Base-by-base conservation (phyloP, 192 early-diverging fungal species). In the Coemansia sp. region DNA sequence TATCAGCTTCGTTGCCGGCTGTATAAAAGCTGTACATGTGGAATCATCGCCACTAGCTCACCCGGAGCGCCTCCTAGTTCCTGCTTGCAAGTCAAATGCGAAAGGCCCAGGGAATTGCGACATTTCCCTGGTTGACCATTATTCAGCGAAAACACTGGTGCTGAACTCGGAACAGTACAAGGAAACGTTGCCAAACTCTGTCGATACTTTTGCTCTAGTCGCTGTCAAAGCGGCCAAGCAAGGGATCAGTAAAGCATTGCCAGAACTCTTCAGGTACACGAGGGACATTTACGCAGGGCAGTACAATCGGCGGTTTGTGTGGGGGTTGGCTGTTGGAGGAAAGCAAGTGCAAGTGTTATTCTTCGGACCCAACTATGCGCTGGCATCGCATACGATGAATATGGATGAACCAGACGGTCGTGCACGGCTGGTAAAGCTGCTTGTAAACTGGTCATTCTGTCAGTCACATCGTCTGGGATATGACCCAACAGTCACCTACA, bases 381-480 rank as follows among this genome's bases (percentile, higher is more conserved):
- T 47, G 14, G 44, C 48, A 4, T 59, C 50, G 14, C 15, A 15
- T n/a, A 41, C 29, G 5, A 67, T 67, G 38, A 48, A 67, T 22
- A 42, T 67, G 8, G 10, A 20, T 4, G 4, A 17, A 2, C 0
- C 34, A 1, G 29, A n/a, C 2, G 64, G 64, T 0, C 50, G 48
- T 15, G 20, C 10, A 0, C 48, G 5, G 20, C 30, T 57, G 4
- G 22, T 67, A 14, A 22, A 15, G 29, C 33, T 67, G 3, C 50
- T 67, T 8, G 57, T 55, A 11, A 34, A 23, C 23, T 67, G 65
- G 65, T 58, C 64, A 27, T 30, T 59, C 22, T 67, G 57, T 30
- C 20, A 10, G 2, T 30, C 20, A 0, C 30, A 42, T 29, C 28
- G 37, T 11, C 57, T 67, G 9, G 64, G 57, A 6, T 59, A 44